phyloP scores from a whole-genome alignment of 2,329 filamentous ascomycete species.

The Clarireedia monteithiana region DNA sequence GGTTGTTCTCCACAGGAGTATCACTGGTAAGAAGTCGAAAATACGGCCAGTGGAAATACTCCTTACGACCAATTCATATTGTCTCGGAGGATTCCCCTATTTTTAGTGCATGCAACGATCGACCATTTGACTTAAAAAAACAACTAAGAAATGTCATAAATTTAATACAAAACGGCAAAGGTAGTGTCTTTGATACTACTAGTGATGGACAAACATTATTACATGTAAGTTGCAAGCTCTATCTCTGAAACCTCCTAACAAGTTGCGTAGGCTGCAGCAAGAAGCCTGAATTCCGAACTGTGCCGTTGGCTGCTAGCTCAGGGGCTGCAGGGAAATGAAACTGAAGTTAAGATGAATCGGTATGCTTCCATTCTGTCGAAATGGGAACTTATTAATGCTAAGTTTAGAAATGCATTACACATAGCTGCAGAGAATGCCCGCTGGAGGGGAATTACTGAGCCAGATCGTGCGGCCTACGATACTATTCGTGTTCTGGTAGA shows the following conservation, averaged over 20 bases:
- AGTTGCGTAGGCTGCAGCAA: not conserved
- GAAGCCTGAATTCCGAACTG: no score
- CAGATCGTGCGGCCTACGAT: not conserved
- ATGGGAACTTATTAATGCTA: no score
- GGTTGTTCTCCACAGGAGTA: not conserved
- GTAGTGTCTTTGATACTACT: not conserved
- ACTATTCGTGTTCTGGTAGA: not conserved
- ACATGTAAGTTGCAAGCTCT: not conserved
- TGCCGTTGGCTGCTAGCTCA: no score
- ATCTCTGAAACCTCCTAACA: no score
- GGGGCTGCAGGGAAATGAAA: no score
- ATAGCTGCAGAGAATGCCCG: no score
- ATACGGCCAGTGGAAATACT: not conserved
- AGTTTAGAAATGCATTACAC: no score
- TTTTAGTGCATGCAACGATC: not conserved
- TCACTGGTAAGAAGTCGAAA: not conserved
- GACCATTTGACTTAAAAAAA: no score
- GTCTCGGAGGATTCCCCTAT: not conserved
- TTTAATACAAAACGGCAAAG: not conserved
- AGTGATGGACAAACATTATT: not conserved
- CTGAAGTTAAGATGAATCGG: no score
- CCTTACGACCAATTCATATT: not conserved
- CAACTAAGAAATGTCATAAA: not conserved
- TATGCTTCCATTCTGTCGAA: no score
- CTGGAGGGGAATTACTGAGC: rapidly evolving